Conservation (phyloP, 768 basidiomycete species). For the Boletus vinaceobasis region DNA sequence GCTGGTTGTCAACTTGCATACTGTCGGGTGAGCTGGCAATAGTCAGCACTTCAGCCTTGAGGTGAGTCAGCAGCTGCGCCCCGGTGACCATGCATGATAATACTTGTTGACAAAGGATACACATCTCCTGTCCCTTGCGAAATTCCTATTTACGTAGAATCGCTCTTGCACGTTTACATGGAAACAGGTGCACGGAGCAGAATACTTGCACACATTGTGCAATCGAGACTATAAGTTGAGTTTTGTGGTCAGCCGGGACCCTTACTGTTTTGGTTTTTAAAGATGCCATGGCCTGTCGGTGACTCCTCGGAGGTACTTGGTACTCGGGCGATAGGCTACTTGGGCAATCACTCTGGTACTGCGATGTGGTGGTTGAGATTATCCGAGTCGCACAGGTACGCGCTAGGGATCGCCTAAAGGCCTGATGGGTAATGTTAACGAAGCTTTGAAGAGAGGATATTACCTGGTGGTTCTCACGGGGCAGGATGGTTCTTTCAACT, state of each 20-base stretch:
- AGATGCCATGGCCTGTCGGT: not conserved
- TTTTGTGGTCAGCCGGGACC: not conserved
- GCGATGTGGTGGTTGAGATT: not conserved
- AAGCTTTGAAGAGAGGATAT: no score
- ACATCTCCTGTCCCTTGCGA: not conserved
- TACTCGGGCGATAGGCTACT: not conserved
- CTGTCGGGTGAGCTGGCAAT: not conserved
- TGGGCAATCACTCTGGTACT: not conserved
- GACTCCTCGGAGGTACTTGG: no score
- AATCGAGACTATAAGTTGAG: not conserved
- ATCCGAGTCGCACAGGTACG: not conserved
- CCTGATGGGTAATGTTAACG: not conserved
- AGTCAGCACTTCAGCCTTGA: not conserved
- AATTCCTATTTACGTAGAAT: not conserved
- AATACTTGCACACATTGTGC: not conserved
- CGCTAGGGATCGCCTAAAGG: not conserved
- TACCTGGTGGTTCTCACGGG: no score
- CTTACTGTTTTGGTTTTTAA: not conserved
- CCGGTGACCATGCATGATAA: not conserved
- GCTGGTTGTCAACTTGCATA: not conserved
- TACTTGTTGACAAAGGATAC: not conserved
- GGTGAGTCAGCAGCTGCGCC: constrained; percentile 11
- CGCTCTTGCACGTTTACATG: not conserved
- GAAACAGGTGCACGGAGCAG: not conserved
- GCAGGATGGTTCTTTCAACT: no score